Conservation (phyloP, 208 protist genomes). For the Acanthamoeba royreba region DNA sequence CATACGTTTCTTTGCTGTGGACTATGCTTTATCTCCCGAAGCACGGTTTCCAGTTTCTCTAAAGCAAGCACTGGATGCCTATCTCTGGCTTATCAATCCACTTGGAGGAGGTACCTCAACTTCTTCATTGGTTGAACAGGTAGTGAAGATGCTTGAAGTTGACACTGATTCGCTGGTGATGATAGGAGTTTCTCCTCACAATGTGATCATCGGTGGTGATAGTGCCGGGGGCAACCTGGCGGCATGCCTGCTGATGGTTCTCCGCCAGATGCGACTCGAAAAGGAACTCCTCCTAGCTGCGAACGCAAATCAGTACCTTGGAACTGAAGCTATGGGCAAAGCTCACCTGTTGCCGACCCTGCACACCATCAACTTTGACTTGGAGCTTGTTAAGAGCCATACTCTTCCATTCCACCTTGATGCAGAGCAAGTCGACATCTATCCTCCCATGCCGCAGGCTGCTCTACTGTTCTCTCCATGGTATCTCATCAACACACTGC, state of each 20-base stretch:
- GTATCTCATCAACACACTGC: no score
- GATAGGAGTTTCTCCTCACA: background rate
- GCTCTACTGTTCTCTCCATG: background rate
- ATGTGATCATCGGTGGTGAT: background rate
- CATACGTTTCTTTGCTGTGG: background rate
- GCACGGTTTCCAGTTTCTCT: background rate
- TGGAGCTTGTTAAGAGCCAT: background rate
- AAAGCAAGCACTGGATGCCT: background rate
- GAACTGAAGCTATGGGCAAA: background rate
- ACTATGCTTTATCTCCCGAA: background rate
- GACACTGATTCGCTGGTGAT: no score
- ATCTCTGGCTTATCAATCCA: background rate
- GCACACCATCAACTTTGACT: background rate
- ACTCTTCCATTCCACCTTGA: background rate
- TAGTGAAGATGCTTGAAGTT: no score
- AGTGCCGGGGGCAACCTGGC: background rate
- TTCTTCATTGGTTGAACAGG: no score
- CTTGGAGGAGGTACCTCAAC: background rate
- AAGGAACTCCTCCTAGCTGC: background rate
- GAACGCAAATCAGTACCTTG: background rate
- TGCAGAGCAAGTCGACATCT: background rate
- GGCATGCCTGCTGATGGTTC: background rate
- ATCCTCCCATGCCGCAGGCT: background rate
- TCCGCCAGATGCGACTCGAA: background rate
- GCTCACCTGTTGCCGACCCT: background rate